Evolutionary conservation across 2,329 filamentous ascomycete genomes (phyloP).

Genomic region (Clarireedia sp.): DNA sequence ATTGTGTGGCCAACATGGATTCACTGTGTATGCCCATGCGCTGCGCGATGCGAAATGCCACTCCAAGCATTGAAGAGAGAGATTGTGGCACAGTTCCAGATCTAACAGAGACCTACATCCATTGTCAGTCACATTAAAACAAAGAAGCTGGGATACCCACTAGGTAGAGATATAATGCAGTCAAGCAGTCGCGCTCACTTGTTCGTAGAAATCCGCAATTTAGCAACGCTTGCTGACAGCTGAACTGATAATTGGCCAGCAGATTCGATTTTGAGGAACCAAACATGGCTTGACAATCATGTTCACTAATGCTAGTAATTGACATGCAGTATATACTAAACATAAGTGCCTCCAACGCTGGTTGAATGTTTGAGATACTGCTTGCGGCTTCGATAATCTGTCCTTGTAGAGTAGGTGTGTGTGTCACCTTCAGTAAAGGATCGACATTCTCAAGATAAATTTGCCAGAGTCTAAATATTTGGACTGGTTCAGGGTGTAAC

Average conservation of each 20-base stretch:
- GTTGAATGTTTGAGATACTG: slow-evolving; percentile 45
- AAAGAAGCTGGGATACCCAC: slow-evolving; percentile 31
- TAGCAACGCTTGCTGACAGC: slow-evolving; percentile 39
- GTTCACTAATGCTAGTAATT: slow-evolving; percentile 44
- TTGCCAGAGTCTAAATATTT: slow-evolving; percentile 68
- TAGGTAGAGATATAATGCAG: slow-evolving; percentile 45
- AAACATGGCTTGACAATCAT: slow-evolving; percentile 42
- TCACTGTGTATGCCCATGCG: slow-evolving; percentile 63
- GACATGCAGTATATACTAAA: slow-evolving; percentile 60
- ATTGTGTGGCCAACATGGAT: slow-evolving; percentile 36
- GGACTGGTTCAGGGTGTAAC: slow-evolving; percentile 48
- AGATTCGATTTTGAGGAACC: slow-evolving; percentile 32
- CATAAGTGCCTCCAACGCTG: slow-evolving; percentile 52
- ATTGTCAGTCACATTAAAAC: slow-evolving; percentile 12
- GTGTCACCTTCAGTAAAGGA: slow-evolving; percentile 63
- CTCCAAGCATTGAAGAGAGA: slow-evolving; percentile 53
- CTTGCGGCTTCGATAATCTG: slow-evolving; percentile 55
- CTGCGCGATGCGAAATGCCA: slow-evolving; percentile 60
- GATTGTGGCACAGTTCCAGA: slow-evolving; percentile 48
- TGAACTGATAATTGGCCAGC: slow-evolving; percentile 35
- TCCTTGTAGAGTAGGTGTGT: slow-evolving; percentile 61
- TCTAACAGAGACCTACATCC: slow-evolving; percentile 21
- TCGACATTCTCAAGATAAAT: slow-evolving; percentile 67
- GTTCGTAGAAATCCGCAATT: slow-evolving; percentile 36
- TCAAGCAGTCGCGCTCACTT: slow-evolving; percentile 38